Base-by-base conservation (phyloP, 495 filamentous ascomycete genomes). In the Penicilliopsis zonata region DNA sequence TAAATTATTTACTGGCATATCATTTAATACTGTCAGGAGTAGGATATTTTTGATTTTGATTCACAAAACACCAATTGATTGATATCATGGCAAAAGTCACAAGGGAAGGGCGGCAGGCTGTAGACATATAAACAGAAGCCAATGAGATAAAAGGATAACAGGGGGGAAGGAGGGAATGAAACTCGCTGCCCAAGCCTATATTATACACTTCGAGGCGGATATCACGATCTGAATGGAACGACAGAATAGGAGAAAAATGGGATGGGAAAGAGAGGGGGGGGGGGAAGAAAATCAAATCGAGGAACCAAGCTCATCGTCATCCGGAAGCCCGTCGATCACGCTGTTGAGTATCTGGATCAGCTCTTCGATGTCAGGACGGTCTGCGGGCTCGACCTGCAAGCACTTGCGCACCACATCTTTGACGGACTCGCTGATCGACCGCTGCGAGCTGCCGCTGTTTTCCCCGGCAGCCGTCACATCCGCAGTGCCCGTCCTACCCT, bases 301-400 rank as follows among this genome's bases (percentile, higher is more conserved):
- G 13, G 49, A 28, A 16, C 57, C 36, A 15, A 46, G 37, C 18
- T 57, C 59, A 24, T 70, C 77, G 43, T 90, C 85, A 9, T 82
- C 80, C 3, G 84, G 82, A 43, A 92, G 50, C 43, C 70, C 65
- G 13, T 67, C 73, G 43, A 95, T 74, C 5, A 84, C 79, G 29
- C 67, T 60, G 61, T 86, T 75, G 23, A 94, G 76, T 52, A 86
- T 69, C 34, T 65, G 59, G 46, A 93, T 93, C 59, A 98, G 50
- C 63, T 93, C 80, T 40, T 84, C 78, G 40, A 98, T 81, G 60
- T 92, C 82, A 8, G 90, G 90, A 38, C 90, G 66, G 47, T 98
- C 92, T 7, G 65, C 74, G 16, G 92, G 81, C 62, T 98, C 90
- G n/a, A 98, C 86, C 53, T 69, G 76, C 52, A 98, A 59, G 57